Percentiles rank a stretch among this genome's conserved stretches.
These are phyloP conservation scores for Pseudocohnilembus persalinus DNA, from an alignment of 169 alveolate species.

Conservation along the genomic window DNA sequence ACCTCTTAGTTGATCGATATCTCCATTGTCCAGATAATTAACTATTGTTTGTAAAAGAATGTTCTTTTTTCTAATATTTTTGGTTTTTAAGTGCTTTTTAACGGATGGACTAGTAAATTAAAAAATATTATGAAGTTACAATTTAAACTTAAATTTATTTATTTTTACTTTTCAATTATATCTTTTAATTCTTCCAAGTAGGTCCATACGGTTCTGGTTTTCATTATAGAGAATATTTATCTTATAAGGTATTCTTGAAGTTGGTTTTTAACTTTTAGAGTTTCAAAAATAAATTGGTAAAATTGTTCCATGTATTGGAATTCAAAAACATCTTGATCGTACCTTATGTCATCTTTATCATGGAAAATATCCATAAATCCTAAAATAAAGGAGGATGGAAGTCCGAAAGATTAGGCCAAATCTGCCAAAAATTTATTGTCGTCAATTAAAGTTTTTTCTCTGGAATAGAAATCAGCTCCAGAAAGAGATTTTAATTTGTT, in stretches of 20 bases:
- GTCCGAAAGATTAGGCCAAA: background rate
- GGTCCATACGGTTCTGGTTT: background rate
- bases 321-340: background rate
- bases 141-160: background rate
- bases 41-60: too few relatives aligned
- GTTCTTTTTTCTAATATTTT: too few relatives aligned
- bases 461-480: background rate
- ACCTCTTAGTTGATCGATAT: background rate
- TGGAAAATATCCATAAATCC: background rate
- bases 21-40: background rate
- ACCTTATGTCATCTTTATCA: background rate
- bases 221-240: background rate
- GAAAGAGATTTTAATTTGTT: too few relatives aligned
- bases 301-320: background rate
- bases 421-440: background rate
- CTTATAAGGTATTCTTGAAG: background rate
- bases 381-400: background rate
- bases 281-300: background rate
- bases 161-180: background rate
- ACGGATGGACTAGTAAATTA: background rate
- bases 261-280: background rate
- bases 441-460: background rate
- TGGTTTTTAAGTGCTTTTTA: too few relatives aligned
- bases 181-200: background rate
- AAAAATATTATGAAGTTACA: too few relatives aligned